Evolutionary conservation across 2,329 filamentous ascomycete genomes (phyloP), one percentile per base, ranked within the genome.

Genomic region (Exophiala sideris): DNA sequence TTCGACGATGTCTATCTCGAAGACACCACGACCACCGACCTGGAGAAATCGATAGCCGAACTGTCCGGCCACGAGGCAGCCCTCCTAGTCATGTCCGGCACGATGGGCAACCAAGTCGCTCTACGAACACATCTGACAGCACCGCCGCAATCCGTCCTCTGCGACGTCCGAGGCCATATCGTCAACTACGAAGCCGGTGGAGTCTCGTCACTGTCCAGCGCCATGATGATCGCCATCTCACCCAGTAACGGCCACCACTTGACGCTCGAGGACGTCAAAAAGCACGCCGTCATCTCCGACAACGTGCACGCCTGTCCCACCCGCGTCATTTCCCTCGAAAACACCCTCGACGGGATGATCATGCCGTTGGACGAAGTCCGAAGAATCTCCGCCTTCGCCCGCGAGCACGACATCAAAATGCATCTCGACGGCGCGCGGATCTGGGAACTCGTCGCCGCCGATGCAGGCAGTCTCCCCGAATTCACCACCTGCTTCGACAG

Each of bases 81-180:
- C 0, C 77, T 96, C 3, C 85, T 96, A 50, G 89, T 96, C 51
- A 78, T 95, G 55, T 94, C 89, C 0, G 92, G 92, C 3, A 96
- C 91, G 3, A 96, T 96, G 91, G 91, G 90, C 38, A 96, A 96
- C 72, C 91, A 96, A 69, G 77, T 96, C 14, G 86, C 87, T 0
- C 79, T 96, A 39, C 84, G 91, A 36, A 80, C 88, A 1, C 87
- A 94, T 55, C 79, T 96, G 11, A 80, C 77, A 1, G 86, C 89
- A 56, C 91, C 91, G 11, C 92, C 92, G 0, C 84, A 95, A 68
- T 81, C 82, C 6, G 82, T 96, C 4, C 74, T 96, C 7, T 89
- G 87, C 63, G 91, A 96, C 67, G 77, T 85, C 59, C 81, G 89
- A 33, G 82, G 84, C 3, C 92, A 96, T 68, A 88, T 96, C 54